phyloP scores from a whole-genome alignment of 1,139 yeast species.

The Pichia kudriavzevii region DNA sequence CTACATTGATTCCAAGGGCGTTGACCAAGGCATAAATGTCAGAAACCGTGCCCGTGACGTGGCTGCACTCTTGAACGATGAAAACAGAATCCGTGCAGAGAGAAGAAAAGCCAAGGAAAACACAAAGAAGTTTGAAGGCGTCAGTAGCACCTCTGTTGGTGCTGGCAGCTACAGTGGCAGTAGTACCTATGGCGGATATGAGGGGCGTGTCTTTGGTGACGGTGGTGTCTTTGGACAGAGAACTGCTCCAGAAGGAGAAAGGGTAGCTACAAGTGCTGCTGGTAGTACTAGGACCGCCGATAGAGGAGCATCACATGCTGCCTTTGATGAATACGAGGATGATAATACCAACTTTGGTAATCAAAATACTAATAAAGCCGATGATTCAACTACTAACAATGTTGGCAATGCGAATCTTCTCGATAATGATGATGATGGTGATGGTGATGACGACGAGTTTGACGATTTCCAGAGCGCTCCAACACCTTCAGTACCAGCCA shows the following conservation, averaged over 20 bases:
- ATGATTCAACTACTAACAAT: neutral
- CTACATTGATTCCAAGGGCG: conserved; percentile 86
- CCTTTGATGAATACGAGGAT: conserved; percentile 69
- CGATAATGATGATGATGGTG: conserved; percentile 24
- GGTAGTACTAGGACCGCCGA: too few species aligned
- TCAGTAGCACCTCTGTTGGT: conserved; percentile 17
- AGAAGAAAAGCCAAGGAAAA: conserved; percentile 84
- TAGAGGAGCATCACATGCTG: too few species aligned
- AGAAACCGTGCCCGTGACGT: conserved; percentile 83
- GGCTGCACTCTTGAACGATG: conserved; percentile 66
- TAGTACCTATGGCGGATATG: conserved; percentile 39
- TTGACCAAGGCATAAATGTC: conserved; percentile 95
- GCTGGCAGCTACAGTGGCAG: conserved; percentile 49
- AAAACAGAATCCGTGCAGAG: conserved; percentile 67
- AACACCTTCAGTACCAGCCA: conserved; percentile 22
- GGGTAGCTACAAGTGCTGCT: conserved; percentile 26
- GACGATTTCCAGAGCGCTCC: conserved; percentile 76
- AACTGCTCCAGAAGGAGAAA: conserved; percentile 52
- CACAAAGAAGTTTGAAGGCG: conserved; percentile 53
- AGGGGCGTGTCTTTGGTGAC: conserved; percentile 64
- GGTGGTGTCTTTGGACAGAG: conserved; percentile 75
- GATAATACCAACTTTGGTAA: conserved; percentile 24
- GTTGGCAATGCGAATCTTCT: conserved; percentile 8
- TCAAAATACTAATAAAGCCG: neutral
- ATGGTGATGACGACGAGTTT: conserved; percentile 80